Conservation (phyloP, 225 moss, liverwort and hornwort species). For the Sphagnum contortum region DNA sequence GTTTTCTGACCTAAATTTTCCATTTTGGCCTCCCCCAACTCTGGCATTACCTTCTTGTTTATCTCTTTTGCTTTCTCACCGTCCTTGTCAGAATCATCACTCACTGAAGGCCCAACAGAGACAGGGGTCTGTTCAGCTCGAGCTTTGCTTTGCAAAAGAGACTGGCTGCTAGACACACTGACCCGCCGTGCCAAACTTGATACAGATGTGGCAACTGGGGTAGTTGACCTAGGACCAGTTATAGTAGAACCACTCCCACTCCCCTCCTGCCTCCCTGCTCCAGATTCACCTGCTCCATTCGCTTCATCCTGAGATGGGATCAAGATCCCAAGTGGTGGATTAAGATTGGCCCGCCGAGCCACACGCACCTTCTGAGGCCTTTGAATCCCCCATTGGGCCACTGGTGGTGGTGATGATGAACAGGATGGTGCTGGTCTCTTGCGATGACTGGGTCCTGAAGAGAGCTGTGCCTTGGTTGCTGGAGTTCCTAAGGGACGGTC, state of each 20-base stretch:
- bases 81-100: constrained; percentile 70
- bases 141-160: constrained; percentile 32
- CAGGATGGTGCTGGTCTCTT: constrained; percentile 83
- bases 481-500: constrained; percentile 48
- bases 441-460: constrained; percentile 48
- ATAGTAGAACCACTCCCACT: constrained; percentile 14
- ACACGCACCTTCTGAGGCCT: constrained; percentile 80
- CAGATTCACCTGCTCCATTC: constrained; percentile 29
- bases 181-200: constrained; percentile 54
- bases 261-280: constrained; percentile 27
- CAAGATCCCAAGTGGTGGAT: constrained; percentile 45
- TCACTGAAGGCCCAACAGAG: constrained; percentile 56
- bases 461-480: constrained; percentile 44
- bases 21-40: constrained; percentile 53
- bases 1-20: constrained; percentile 46
- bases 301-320: constrained; percentile 53
- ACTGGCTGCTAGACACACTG: constrained; percentile 25
- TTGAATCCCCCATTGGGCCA: constrained; percentile 84
- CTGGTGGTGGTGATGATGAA: constrained; percentile 78
- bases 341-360: constrained; percentile 53
- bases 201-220: constrained; percentile 34
- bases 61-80: constrained; percentile 72
- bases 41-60: constrained; percentile 57
- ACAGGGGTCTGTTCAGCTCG: constrained; percentile 44
- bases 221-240: constrained; percentile 37